Evolutionary conservation across 345 rosid species (phyloP).

Genomic region (Gossypium herbaceum): DNA sequence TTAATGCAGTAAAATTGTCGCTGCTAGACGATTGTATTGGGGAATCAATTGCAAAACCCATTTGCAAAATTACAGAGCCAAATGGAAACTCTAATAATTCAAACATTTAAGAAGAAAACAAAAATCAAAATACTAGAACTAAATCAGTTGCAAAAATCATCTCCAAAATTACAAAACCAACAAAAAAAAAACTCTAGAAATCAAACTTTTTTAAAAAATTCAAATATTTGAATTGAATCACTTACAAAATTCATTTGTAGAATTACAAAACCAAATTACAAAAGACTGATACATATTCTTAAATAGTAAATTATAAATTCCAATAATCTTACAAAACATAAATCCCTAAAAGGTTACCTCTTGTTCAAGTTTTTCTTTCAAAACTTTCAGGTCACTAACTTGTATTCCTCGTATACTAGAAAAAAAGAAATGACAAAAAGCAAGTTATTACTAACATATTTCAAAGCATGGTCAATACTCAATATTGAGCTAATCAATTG

Average conservation of each 20-base stretch:
- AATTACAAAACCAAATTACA: background rate
- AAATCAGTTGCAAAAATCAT: background rate
- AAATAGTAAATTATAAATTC: background rate
- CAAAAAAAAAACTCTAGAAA: background rate
- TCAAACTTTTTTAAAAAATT: background rate
- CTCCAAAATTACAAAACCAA: background rate
- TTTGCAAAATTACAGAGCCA: slow-evolving; percentile 31
- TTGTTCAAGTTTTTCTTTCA: slow-evolving; percentile 82
- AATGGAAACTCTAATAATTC: background rate
- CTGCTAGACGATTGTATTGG: slow-evolving; percentile 76
- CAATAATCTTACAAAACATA: background rate
- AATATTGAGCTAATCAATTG: background rate
- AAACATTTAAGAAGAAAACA: background rate
- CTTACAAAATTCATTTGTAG: too few relatives aligned
- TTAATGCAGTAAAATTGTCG: slow-evolving; percentile 67
- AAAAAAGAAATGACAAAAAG: background rate
- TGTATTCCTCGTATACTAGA: slow-evolving; percentile 81
- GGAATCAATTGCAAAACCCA: slow-evolving; percentile 71
- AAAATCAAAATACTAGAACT: background rate
- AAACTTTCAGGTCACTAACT: slow-evolving; percentile 52
- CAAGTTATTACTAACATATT: background rate
- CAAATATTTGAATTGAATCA: too few relatives aligned
- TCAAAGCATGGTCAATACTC: background rate
- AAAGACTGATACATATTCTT: background rate
- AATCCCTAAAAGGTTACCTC: slow-evolving; percentile 52